These are phyloP conservation scores for Melaleuca quinquenervia DNA, from an alignment of 345 rosid species.

Conservation along the genomic window DNA sequence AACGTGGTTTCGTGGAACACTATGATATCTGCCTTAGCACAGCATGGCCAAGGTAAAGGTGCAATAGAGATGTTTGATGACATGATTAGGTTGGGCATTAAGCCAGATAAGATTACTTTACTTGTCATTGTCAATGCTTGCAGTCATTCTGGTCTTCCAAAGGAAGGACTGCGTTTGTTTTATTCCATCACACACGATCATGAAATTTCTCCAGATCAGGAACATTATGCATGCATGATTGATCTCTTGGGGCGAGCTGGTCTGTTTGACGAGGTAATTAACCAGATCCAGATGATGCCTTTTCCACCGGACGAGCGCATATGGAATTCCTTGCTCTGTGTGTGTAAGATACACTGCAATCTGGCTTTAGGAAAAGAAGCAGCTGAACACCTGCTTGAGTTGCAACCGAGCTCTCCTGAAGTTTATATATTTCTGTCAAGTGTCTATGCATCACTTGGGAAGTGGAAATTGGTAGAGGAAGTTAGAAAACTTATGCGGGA, in stretches of 20 bases:
- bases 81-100: slow-evolving; percentile 36
- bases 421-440: slow-evolving; percentile 47
- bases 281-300: slow-evolving; percentile 37
- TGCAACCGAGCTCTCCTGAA: slow-evolving; percentile 42
- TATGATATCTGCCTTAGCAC: slow-evolving; percentile 69
- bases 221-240: slow-evolving; percentile 66
- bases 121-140: slow-evolving; percentile 56
- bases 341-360: slow-evolving; percentile 45
- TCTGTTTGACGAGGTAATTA: slow-evolving; percentile 32
- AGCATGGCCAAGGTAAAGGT: slow-evolving; percentile 58
- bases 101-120: slow-evolving; percentile 54
- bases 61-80: slow-evolving; percentile 35
- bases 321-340: slow-evolving; percentile 46
- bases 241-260: slow-evolving; percentile 72
- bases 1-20: slow-evolving; percentile 73
- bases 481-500: slow-evolving; percentile 44
- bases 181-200: slow-evolving; percentile 31
- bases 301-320: slow-evolving; percentile 29
- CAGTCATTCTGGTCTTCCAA: slow-evolving; percentile 54
- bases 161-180: slow-evolving; percentile 53
- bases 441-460: slow-evolving; percentile 39
- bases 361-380: slow-evolving; percentile 42
- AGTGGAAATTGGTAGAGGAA: slow-evolving; percentile 46
- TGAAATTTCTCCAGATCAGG: slow-evolving; percentile 45
- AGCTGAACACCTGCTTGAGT: slow-evolving; percentile 38